These are phyloP conservation scores for Fusarium sp. DNA, from an alignment of 2,329 filamentous ascomycete species.

Conservation along the genomic window DNA sequence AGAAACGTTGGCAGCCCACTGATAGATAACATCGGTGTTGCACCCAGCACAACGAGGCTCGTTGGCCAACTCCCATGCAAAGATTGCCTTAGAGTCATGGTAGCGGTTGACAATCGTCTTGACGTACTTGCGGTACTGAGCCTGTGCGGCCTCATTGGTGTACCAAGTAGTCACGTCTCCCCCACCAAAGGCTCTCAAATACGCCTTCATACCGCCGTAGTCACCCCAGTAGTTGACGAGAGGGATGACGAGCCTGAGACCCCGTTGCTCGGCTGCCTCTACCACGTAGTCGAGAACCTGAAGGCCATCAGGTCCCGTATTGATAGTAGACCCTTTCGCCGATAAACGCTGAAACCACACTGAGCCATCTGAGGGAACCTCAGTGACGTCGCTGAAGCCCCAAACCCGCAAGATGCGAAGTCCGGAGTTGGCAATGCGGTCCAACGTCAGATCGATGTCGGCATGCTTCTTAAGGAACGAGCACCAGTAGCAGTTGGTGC, in stretches of 20 bases:
- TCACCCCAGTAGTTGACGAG: constrained; percentile 77
- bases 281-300: constrained; percentile 66
- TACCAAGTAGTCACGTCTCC: constrained; percentile 65
- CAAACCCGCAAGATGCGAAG: constrained; percentile 68
- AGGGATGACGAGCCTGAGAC: constrained; percentile 72
- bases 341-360: constrained; percentile 65
- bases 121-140: constrained; percentile 65
- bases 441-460: constrained; percentile 65
- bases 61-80: constrained; percentile 68
- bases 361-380: constrained; percentile 43
- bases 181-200: constrained; percentile 68
- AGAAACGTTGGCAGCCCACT: constrained; percentile 64
- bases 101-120: constrained; percentile 62
- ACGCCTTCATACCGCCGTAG: constrained; percentile 73
- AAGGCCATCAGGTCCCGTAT: neutral
- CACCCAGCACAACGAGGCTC: constrained; percentile 51
- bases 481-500: constrained; percentile 69
- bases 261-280: constrained; percentile 65
- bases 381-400: constrained; percentile 71
- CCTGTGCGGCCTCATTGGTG: constrained; percentile 62
- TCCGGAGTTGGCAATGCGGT: constrained; percentile 61
- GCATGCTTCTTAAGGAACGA: constrained; percentile 61
- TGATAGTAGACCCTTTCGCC: constrained; percentile 55
- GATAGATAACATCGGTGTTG: constrained; percentile 45
- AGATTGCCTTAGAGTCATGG: constrained; percentile 59